A percentile compares a stretch with the other conserved stretches of the same genome.
phyloP scores from a whole-genome alignment of 768 basidiomycete genomes.

The Tylopilus plumbeoviolaceoides region DNA sequence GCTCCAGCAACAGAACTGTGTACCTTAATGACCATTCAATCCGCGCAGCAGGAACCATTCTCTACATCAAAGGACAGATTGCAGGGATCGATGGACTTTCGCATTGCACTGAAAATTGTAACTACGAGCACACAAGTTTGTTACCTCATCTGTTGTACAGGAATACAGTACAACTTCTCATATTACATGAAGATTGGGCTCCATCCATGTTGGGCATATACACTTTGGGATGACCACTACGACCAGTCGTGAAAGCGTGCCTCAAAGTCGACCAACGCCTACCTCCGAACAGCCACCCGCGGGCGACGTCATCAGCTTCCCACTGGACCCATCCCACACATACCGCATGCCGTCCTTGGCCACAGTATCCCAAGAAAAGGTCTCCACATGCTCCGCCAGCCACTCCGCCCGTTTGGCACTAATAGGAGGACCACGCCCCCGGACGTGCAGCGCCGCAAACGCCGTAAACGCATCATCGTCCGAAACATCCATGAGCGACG shows the following conservation, averaged over 20 bases:
- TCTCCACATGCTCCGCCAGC: slow-evolving; percentile 5
- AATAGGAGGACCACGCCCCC: slow-evolving; percentile 7
- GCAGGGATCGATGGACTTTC: no score
- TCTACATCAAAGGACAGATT: no score
- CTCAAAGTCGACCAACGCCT: no score
- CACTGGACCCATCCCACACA: slow-evolving; percentile 1
- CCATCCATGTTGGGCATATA: no score
- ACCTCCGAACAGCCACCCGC: neutral
- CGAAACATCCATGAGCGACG: slow-evolving; percentile 2
- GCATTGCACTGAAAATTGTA: no score
- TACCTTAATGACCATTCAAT: no score
- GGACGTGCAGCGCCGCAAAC: slow-evolving; percentile 1
- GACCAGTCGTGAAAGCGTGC: neutral
- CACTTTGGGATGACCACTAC: no score
- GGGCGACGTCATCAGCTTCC: neutral
- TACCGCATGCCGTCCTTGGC: slow-evolving; percentile 7
- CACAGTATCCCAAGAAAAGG: slow-evolving; percentile 10
- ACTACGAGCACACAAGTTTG: no score
- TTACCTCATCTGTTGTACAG: no score
- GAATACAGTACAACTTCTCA: no score
- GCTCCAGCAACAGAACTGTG: slow-evolving; percentile 35
- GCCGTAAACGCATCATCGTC: slow-evolving; percentile 1
- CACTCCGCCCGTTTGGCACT: neutral
- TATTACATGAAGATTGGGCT: no score
- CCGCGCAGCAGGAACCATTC: no score